Base-by-base conservation (phyloP, 2,329 filamentous ascomycete species). In the Curvularia hawaiiensis region DNA sequence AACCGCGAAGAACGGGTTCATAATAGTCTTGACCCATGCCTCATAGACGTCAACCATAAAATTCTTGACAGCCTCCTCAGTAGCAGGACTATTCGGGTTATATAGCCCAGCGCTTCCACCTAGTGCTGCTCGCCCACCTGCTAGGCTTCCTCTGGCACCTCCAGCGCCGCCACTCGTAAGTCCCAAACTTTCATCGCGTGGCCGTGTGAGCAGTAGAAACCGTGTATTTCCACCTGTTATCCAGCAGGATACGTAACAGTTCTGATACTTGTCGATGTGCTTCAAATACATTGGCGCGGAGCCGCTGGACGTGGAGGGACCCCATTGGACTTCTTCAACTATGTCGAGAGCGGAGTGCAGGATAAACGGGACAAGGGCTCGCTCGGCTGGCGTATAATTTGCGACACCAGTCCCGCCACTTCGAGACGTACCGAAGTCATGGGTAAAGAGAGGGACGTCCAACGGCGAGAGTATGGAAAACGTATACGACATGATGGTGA, bases 31-130 rank as follows among this genome's bases (percentile, higher is more conserved):
- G 64, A 97, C 86, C 89, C 94, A 99, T 66, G 88, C 92, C 79
- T 99, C 95, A 79, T 97, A 98, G 12, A 97, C 90, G 74, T 99
- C 95, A 7, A 85, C 84, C 80, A 99, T 97, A 80, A 98, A 99
- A 78, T 91, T 91, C 74, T 92, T 88, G 68, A 98, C 90, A 4
- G 95, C 94, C 79, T 99, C 95, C 79, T 99, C 95, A 5, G 94
- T 96, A 74, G 94, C 91, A 6, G 92, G 89, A 58, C 89, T 90
- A 3, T 89, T 94, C 0, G 94, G 94, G 76, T 97, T 97, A 65
- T 77, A 78, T 88, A 60, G 85, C 87, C 67, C 67, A 45, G 59
- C 62, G 11, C 61, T 64, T 20, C 63, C 66, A 26, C 60, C 65
- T 50, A 73, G 40, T 20, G 63, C 70, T 11, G 63, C 62, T 45